Conservation (phyloP, 495 filamentous ascomycete genomes). For the Tuber umbilicatum region DNA sequence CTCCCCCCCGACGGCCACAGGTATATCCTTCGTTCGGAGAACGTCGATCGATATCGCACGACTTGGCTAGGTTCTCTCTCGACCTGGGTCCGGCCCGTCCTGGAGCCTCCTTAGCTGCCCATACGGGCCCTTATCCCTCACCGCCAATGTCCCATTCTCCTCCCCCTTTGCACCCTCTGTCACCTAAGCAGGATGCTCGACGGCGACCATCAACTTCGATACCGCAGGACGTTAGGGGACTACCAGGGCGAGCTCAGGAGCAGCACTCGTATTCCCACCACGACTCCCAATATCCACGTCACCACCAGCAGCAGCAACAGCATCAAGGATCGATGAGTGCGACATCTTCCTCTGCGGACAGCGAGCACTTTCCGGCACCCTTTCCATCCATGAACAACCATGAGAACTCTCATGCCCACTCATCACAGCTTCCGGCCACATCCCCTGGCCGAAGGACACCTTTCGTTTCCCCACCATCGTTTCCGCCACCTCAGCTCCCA, state of each 20-base stretch:
- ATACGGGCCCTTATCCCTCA: constrained; percentile 62
- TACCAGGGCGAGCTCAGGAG: constrained; percentile 47
- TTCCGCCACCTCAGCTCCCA: constrained; percentile 55
- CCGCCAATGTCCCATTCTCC: constrained; percentile 82
- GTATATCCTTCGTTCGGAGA: constrained; percentile 51
- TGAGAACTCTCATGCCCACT: constrained; percentile 30
- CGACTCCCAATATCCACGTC: constrained; percentile 14
- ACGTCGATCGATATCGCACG: constrained; percentile 54
- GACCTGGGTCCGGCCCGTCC: constrained; percentile 61
- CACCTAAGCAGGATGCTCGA: constrained; percentile 53
- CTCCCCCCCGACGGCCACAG: constrained; percentile 38
- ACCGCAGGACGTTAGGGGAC: constrained; percentile 47
- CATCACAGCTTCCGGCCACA: constrained; percentile 41
- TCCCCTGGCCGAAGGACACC: constrained; percentile 40
- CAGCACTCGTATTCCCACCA: constrained; percentile 39
- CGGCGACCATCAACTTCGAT: constrained; percentile 55
- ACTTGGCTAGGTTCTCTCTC: constrained; percentile 62
- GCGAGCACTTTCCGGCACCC: constrained; percentile 39
- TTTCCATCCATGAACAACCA: constrained; percentile 34
- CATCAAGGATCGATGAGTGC: constrained; percentile 28
- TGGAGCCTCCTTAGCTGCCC: constrained; percentile 62
- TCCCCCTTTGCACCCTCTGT: constrained; percentile 56
- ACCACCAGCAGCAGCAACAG: constrained; percentile 37
- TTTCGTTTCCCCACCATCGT: constrained; percentile 37
- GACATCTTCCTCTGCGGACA: constrained; percentile 21